phyloP scores from a whole-genome alignment of 1,284 basidiomycete genomes.

The Rhodotorula sp. region DNA sequence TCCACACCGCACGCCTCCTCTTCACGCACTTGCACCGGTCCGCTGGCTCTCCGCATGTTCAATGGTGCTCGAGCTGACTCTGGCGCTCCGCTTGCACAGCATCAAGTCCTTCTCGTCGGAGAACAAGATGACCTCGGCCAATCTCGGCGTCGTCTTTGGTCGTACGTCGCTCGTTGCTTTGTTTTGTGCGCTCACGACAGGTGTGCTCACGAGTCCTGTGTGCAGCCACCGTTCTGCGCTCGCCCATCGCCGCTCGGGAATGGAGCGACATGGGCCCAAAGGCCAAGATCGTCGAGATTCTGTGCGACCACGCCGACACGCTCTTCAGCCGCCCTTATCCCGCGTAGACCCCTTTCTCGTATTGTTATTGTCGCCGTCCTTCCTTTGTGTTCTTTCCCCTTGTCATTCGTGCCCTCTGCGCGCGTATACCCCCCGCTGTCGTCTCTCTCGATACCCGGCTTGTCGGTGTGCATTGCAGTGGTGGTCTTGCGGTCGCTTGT shows the following conservation, averaged over 20 bases:
- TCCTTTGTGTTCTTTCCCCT: neutral
- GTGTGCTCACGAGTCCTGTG: constrained; percentile 15
- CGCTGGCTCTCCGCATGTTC: constrained; percentile 13
- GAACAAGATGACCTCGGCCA: constrained; percentile 93
- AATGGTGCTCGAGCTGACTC: neutral
- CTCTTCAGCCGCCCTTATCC: constrained; percentile 8
- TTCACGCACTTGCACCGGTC: constrained; percentile 85
- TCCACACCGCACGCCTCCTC: constrained; percentile 75
- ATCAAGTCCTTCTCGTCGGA: constrained; percentile 52
- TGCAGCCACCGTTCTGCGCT: constrained; percentile 88
- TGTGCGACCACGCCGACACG: constrained; percentile 68
- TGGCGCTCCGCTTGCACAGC: constrained; percentile 58
- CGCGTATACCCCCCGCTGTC: neutral
- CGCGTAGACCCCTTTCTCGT: neutral
- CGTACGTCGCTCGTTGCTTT: constrained; percentile 63
- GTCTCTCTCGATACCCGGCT: neutral
- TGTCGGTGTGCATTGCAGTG: neutral
- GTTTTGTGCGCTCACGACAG: neutral
- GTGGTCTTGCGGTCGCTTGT: neutral
- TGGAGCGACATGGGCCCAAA: constrained; percentile 97
- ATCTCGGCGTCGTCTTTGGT: constrained; percentile 99
- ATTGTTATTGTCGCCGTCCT: neutral
- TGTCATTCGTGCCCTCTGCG: neutral
- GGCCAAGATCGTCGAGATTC: constrained; percentile 83
- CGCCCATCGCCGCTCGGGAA: constrained; percentile 78